These are phyloP conservation scores for Penicillium hordei DNA, from an alignment of 2,329 filamentous ascomycete genomes.

Conservation along the genomic window DNA sequence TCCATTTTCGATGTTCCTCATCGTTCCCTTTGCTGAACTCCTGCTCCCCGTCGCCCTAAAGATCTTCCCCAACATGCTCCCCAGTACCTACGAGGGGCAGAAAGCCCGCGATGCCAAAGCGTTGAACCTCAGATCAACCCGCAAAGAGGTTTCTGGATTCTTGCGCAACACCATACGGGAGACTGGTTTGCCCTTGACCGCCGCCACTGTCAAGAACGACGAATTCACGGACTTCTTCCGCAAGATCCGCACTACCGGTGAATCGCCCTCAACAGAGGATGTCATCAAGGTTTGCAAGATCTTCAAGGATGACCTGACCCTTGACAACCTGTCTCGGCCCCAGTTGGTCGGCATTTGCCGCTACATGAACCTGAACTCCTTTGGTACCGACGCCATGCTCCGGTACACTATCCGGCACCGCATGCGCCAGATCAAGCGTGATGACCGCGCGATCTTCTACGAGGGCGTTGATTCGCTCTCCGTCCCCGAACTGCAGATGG, in stretches of 20 bases:
- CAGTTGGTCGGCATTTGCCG: conserved; percentile 97
- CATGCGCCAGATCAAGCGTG: conserved; percentile 98
- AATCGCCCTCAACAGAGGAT: conserved; percentile 81
- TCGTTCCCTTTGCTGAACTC: conserved; percentile 93
- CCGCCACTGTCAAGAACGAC: conserved; percentile 80
- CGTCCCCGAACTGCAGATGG: conserved; percentile 89
- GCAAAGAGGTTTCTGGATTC: conserved; percentile 92
- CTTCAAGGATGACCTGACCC: conserved; percentile 94
- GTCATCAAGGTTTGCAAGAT: conserved; percentile 99
- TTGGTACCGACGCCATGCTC: conserved; percentile 96
- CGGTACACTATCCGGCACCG: conserved; percentile 95
- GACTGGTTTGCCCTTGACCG: conserved; percentile 85
- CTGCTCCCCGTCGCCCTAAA: conserved; percentile 87
- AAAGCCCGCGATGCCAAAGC: conserved; percentile 89
- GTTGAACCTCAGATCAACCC: conserved; percentile 73
- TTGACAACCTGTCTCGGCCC: conserved; percentile 93
- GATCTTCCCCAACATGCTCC: conserved; percentile 94
- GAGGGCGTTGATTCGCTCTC: conserved; percentile 92
- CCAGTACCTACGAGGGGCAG: conserved; percentile 93
- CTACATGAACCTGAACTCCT: conserved; percentile 97
- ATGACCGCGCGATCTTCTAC: conserved; percentile 89
- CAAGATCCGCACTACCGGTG: conserved; percentile 88
- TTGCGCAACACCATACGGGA: conserved; percentile 85
- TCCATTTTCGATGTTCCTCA: conserved; percentile 94
- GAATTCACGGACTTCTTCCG: conserved; percentile 97